A percentile compares a stretch with the other conserved stretches of the same genome.
Conservation (phyloP, 2,329 filamentous ascomycete species). For the Venturia effusa region DNA sequence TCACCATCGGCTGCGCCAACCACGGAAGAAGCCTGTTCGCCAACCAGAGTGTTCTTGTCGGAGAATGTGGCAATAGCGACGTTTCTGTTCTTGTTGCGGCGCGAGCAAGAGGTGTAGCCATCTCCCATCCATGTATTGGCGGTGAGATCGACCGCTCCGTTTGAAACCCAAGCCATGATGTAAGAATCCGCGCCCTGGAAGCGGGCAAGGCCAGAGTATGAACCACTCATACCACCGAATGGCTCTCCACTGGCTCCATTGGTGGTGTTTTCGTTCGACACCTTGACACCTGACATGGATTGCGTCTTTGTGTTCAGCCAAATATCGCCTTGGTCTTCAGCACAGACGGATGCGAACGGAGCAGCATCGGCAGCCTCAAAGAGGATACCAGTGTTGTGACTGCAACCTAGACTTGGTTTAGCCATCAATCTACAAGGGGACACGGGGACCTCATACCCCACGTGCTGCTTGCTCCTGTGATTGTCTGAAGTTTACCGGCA, state of each 20-base stretch:
- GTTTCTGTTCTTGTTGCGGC: slow-evolving; percentile 48
- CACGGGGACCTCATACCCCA: background rate
- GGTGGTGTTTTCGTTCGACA: slow-evolving; percentile 51
- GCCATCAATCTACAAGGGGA: background rate
- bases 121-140: slow-evolving; percentile 48
- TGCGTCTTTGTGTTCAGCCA: slow-evolving; percentile 52
- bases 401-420: slow-evolving; percentile 42
- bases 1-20: slow-evolving; percentile 45
- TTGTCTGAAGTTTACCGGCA: slow-evolving; percentile 39
- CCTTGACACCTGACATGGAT: slow-evolving; percentile 48
- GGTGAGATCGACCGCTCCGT: slow-evolving; percentile 46
- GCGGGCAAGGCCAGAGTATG: slow-evolving; percentile 47
- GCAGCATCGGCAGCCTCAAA: slow-evolving; percentile 49
- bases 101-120: slow-evolving; percentile 42
- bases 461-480: slow-evolving; percentile 41
- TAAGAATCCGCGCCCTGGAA: slow-evolving; percentile 42
- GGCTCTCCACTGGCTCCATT: slow-evolving; percentile 49
- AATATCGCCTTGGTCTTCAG: slow-evolving; percentile 52
- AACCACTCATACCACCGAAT: slow-evolving; percentile 52
- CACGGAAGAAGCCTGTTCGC: slow-evolving; percentile 41
- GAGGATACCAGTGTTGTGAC: slow-evolving; percentile 54
- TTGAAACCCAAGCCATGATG: slow-evolving; percentile 53
- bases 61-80: slow-evolving; percentile 47
- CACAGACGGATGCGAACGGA: slow-evolving; percentile 48
- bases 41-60: slow-evolving; percentile 47